A percentile compares a stretch with the other conserved stretches of the same genome.
phyloP scores from a whole-genome alignment of 345 rosid genomes.

The Arabidopsis thaliana region DNA sequence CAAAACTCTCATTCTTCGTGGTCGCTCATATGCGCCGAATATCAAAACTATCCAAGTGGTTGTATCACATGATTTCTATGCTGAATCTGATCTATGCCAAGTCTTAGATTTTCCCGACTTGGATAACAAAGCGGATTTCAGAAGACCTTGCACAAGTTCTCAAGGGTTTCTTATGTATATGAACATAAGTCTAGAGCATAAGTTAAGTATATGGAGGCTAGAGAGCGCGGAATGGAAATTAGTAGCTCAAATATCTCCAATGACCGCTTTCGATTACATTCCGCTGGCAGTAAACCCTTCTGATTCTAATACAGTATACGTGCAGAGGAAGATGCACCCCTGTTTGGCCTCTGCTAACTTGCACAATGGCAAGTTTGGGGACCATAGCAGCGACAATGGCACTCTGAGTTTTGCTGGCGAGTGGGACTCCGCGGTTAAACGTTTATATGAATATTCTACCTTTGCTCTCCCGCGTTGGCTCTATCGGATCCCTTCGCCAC shows the following conservation, averaged over 20 bases:
- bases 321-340: background rate
- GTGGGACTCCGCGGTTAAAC: background rate
- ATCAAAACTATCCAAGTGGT: background rate
- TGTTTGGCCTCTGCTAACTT: background rate
- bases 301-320: background rate
- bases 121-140: background rate
- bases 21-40: background rate
- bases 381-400: background rate
- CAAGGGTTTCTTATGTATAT: conserved; percentile 1
- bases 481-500: background rate
- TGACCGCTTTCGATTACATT: background rate
- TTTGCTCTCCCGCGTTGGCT: background rate
- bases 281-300: background rate
- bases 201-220: background rate
- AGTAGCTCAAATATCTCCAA: background rate
- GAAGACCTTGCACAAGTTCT: background rate
- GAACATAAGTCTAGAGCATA: background rate
- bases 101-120: background rate
- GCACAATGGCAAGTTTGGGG: background rate
- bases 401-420: background rate
- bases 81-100: background rate
- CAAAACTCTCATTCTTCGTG: conserved; percentile 18
- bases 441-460: background rate
- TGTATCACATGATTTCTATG: conserved; percentile 3
- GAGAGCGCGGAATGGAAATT: background rate